phyloP scores from a whole-genome alignment of 257 asterid genomes.

The Voacanga thouarsii region DNA sequence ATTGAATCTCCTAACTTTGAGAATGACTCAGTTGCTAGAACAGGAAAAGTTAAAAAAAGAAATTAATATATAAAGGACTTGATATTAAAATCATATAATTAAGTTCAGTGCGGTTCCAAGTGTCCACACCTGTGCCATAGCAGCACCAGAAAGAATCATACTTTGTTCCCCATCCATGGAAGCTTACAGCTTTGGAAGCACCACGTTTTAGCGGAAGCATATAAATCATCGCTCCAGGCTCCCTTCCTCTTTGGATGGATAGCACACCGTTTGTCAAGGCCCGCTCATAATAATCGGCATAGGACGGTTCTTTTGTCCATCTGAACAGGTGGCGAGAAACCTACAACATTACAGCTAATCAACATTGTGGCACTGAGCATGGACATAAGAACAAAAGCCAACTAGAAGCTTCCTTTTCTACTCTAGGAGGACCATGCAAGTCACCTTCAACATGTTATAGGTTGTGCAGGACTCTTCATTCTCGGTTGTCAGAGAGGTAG shows the following conservation, averaged over 20 bases:
- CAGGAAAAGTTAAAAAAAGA: background rate
- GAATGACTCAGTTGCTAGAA: constrained; percentile 74
- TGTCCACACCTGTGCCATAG: constrained; percentile 81
- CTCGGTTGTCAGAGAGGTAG: constrained; percentile 49
- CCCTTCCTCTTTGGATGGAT: constrained; percentile 82
- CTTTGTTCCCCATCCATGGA: constrained; percentile 79
- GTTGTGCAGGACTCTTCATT: constrained; percentile 94
- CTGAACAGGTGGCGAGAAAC: constrained; percentile 81
- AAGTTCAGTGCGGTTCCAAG: background rate
- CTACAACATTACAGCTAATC: constrained; percentile 25
- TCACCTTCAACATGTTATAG: constrained; percentile 91
- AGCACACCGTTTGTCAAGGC: constrained; percentile 87
- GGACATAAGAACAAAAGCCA: background rate
- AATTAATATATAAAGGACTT: too few species aligned
- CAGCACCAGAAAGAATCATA: constrained; percentile 88
- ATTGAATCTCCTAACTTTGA: constrained; percentile 91
- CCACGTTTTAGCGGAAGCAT: constrained; percentile 83
- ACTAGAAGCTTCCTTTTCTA: background rate
- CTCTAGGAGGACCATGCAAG: background rate
- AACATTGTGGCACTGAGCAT: background rate
- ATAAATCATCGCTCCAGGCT: constrained; percentile 89
- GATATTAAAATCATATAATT: too few species aligned
- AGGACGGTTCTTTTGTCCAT: constrained; percentile 87
- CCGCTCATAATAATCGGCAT: constrained; percentile 88
- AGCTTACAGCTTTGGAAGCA: constrained; percentile 71